phyloP scores from a whole-genome alignment of 2,329 filamentous ascomycete genomes.

The Cordyceps farinosa region DNA sequence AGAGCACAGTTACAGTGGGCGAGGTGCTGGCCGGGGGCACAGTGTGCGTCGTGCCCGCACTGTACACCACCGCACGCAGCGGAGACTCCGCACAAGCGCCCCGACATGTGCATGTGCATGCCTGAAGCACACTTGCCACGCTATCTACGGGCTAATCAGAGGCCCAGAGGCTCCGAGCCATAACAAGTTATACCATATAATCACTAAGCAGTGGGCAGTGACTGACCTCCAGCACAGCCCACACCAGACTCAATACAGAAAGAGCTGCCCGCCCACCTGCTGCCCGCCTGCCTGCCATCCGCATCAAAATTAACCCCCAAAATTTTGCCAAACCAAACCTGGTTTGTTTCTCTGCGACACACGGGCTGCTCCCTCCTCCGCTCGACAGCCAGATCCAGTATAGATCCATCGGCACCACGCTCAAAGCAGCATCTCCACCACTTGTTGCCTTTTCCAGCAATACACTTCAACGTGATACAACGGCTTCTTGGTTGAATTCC shows the following conservation, averaged over 20 bases:
- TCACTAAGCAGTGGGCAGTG: neutral
- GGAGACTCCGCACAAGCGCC: conserved; percentile 25
- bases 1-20: neutral
- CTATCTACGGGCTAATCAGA: conserved; percentile 19
- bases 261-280: conserved; percentile 25
- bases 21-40: neutral
- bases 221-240: conserved; percentile 25
- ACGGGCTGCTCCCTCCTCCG: conserved; percentile 45
- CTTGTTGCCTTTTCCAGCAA: conserved; percentile 49
- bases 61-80: neutral
- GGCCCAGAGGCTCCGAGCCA: conserved; percentile 1
- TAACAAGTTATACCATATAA: conserved; percentile 24
- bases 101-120: conserved; percentile 29
- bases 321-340: conserved; percentile 44
- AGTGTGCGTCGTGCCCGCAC: neutral
- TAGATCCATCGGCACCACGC: conserved; percentile 63
- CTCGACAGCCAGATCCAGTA: conserved; percentile 60
- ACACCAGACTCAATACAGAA: conserved; percentile 39
- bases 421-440: conserved; percentile 63
- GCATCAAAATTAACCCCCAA: conserved; percentile 31
- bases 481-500: conserved; percentile 15
- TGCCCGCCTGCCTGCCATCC: conserved; percentile 5
- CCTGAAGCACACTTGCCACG: conserved; percentile 17
- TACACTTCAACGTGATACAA: conserved; percentile 40
- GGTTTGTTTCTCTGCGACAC: conserved; percentile 48